Conservation (phyloP, 2,329 filamentous ascomycete species). For the Macrophomina phaseolina region DNA sequence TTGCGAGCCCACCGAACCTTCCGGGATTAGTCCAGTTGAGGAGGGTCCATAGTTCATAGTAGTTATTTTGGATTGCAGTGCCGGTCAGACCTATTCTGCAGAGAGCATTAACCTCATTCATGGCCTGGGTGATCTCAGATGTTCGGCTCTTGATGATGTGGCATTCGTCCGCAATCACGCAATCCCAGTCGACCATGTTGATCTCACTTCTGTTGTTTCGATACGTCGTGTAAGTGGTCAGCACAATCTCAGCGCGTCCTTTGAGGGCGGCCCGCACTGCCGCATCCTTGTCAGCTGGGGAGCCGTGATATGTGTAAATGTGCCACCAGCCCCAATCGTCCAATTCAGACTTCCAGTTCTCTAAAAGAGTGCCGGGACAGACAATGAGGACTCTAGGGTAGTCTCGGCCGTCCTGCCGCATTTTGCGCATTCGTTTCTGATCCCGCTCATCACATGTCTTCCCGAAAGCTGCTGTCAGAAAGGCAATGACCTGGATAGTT, state of each 20-base stretch:
- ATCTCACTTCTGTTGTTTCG: constrained; percentile 74
- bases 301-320: constrained; percentile 79
- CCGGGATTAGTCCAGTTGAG: constrained; percentile 97
- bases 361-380: constrained; percentile 85
- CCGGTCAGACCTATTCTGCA: constrained; percentile 93
- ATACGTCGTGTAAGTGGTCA: constrained; percentile 94
- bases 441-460: constrained; percentile 92
- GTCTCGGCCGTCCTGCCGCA: constrained; percentile 63
- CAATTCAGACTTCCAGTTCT: constrained; percentile 90
- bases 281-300: constrained; percentile 66
- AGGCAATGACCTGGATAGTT: constrained; percentile 93
- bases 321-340: constrained; percentile 96
- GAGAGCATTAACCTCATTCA: constrained; percentile 88
- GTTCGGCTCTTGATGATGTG: constrained; percentile 82
- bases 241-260: constrained; percentile 85
- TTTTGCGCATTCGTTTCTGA: constrained; percentile 83
- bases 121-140: constrained; percentile 80
- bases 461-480: constrained; percentile 88
- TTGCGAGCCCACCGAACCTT: constrained; percentile 66
- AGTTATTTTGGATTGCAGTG: constrained; percentile 97
- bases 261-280: constrained; percentile 74
- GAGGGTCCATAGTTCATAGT: constrained; percentile 95
- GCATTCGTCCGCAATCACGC: constrained; percentile 92
- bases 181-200: constrained; percentile 91
- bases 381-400: constrained; percentile 86